phyloP scores from a whole-genome alignment of 2,329 filamentous ascomycete species.

The Aureobasidium pullulans region DNA sequence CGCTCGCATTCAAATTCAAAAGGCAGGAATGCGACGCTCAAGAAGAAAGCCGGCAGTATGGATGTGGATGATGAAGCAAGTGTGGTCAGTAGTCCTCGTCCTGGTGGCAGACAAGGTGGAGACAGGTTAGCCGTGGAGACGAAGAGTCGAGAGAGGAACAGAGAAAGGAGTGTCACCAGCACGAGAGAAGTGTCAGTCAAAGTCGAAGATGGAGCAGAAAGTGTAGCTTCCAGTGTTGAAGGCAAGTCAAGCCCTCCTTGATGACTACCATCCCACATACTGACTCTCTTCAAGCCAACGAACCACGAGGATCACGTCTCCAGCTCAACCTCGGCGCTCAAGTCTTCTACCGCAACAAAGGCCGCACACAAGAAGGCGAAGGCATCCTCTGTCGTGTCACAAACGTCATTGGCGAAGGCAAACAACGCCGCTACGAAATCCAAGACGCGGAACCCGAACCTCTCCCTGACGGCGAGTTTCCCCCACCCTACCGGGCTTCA shows the following conservation, averaged over 20 bases:
- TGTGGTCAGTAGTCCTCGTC: constrained; percentile 26
- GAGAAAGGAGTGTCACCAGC: constrained; percentile 37
- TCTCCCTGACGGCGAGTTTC: constrained; percentile 23
- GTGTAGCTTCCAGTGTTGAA: constrained; percentile 37
- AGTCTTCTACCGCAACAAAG: constrained; percentile 43
- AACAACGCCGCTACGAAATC: constrained; percentile 47
- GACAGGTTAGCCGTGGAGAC: constrained; percentile 13
- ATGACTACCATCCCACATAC: not conserved
- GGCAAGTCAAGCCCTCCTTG: constrained; percentile 14
- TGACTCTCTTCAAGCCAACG: constrained; percentile 2
- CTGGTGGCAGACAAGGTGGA: not conserved
- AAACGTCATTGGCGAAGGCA: constrained; percentile 45
- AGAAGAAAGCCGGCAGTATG: constrained; percentile 18
- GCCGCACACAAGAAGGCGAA: constrained; percentile 37
- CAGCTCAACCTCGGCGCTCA: constrained; percentile 36
- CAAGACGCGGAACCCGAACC: constrained; percentile 42
- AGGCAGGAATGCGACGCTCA: constrained; percentile 14
- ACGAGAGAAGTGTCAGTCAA: constrained; percentile 45
- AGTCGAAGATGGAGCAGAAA: constrained; percentile 39
- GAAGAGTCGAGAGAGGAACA: constrained; percentile 28
- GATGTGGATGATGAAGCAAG: constrained; percentile 25
- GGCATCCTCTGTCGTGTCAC: constrained; percentile 46
- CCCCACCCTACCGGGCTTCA: constrained; percentile 36
- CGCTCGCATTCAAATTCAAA: constrained; percentile 13
- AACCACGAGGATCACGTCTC: constrained; percentile 21